A percentile compares a stretch with the other conserved stretches of the same genome.
Conservation (phyloP, 2,329 filamentous ascomycete genomes). For the Incumbomyces lentus region DNA sequence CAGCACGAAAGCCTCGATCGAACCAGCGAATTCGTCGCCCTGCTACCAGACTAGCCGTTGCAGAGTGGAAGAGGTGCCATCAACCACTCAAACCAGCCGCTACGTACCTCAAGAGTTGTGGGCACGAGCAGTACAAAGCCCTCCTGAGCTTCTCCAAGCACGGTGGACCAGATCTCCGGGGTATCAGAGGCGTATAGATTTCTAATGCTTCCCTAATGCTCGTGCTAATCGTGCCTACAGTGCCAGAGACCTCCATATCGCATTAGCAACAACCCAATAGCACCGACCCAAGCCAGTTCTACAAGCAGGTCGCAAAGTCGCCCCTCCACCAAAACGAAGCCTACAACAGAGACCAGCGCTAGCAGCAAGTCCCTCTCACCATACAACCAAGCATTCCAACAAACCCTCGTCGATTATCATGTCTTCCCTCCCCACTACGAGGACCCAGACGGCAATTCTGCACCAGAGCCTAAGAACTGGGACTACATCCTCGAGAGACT, state of each 20-base stretch:
- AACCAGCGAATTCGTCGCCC: not conserved
- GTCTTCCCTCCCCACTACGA: constrained; percentile 23
- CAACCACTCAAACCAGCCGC: not conserved
- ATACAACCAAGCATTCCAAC: constrained; percentile 29
- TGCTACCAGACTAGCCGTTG: too few relatives aligned
- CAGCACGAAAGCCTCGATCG: too few relatives aligned
- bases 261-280: constrained; percentile 5
- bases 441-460: constrained; percentile 19
- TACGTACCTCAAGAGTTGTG: constrained; percentile 8
- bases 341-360: not conserved
- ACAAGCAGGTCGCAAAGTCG: constrained; percentile 14
- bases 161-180: constrained; percentile 27
- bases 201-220: not conserved
- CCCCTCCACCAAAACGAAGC: too few relatives aligned
- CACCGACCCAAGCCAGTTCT: constrained; percentile 11
- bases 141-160: constrained; percentile 24
- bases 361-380: constrained; percentile 22
- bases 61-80: too few relatives aligned
- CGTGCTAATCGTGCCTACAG: constrained; percentile 14
- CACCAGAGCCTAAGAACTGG: constrained; percentile 25
- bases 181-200: constrained; percentile 26
- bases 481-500: constrained; percentile 19
- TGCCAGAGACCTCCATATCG: constrained; percentile 10
- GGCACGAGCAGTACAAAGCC: constrained; percentile 6
- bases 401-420: constrained; percentile 27